Evolutionary conservation across 371 early-diverging fungal species (phyloP), one percentile per base, ranked within the genome.

Genomic region (Mortierella sp.): DNA sequence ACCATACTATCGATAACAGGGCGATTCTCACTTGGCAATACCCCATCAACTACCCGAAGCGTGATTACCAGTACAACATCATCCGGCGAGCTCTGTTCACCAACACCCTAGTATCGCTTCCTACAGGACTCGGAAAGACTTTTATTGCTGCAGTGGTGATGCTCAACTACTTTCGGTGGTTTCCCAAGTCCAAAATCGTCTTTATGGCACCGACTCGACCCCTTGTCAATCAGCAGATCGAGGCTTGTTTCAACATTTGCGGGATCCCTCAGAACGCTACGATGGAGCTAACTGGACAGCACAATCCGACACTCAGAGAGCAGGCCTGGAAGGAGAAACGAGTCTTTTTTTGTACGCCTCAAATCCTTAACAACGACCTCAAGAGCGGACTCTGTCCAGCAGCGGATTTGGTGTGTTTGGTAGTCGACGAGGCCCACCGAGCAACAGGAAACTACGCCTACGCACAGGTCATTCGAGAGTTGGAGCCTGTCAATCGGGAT

Each of bases 91-190:
- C 96, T 3, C 85, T 99, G 45, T 94, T 94, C 74, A 87, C 91
- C 63, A 99, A 99, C 87, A 97, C 97, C 3, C 88, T 99, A 31
- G 98, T 98, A 0, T 95, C 96, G 6, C 90, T 99, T 28, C 97
- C 97, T 0, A 97, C 97, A 0, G 96, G 99, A 55, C 91, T 98
- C 70, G 99, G 99, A 45, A 99, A 99, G 85, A 99, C 99, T 0
- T 95, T 98, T 80, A 97, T 99, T 82, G 99, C 99, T 0, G 97
- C 97, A 0, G 99, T 99, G 0, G 96, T 98, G 14, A 98, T 99
- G 97, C 96, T 89, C 72, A 98, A 98, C 84, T 97, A 93, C 81
- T 96, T 92, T 83, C 95, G 97, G 5, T 99, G 99, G 99, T 98
- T 99, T 83, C 98, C 99, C 0, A 84, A 94, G 48, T 92, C 95